phyloP scores from a whole-genome alignment of 2,329 filamentous ascomycete genomes.

The Penicillium palitans region DNA sequence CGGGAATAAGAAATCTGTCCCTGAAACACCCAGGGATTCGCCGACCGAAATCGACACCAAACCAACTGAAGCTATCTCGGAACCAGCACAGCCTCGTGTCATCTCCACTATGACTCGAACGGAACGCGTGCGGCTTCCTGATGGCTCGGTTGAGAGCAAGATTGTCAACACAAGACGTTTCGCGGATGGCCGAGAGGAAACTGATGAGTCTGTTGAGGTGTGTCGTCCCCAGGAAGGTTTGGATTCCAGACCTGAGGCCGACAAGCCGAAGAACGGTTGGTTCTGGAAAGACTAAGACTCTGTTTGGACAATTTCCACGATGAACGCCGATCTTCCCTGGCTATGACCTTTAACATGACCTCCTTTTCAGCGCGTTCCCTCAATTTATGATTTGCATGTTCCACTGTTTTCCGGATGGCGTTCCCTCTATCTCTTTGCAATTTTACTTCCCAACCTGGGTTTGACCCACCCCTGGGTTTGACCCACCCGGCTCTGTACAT shows the following conservation, averaged over 20 bases:
- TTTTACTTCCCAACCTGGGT: neutral
- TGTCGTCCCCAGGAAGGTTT: conserved; percentile 23
- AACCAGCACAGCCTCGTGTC: conserved; percentile 33
- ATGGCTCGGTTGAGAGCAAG: conserved; percentile 60
- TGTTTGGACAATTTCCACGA: neutral
- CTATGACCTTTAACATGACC: neutral
- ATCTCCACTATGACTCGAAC: conserved; percentile 60
- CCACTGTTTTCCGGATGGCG: neutral
- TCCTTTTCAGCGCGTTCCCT: neutral
- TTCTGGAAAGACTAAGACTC: conserved; percentile 38
- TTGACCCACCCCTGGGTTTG: neutral
- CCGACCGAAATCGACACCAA: neutral
- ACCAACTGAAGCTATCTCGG: conserved; percentile 4
- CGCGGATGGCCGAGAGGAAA: conserved; percentile 61
- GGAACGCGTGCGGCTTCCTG: conserved; percentile 54
- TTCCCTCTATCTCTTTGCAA: neutral
- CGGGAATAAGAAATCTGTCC: conserved; percentile 26
- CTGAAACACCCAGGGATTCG: conserved; percentile 17
- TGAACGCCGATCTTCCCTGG: conserved; percentile 1
- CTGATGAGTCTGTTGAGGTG: conserved; percentile 54
- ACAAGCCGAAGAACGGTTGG: conserved; percentile 33
- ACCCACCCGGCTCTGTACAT: neutral
- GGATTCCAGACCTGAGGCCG: conserved; percentile 10
- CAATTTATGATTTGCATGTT: neutral
- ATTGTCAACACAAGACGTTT: conserved; percentile 60